A percentile compares a stretch with the other conserved stretches of the same genome.
phyloP scores from a whole-genome alignment of 768 basidiomycete species.

The Boletus tylopilopsis region DNA sequence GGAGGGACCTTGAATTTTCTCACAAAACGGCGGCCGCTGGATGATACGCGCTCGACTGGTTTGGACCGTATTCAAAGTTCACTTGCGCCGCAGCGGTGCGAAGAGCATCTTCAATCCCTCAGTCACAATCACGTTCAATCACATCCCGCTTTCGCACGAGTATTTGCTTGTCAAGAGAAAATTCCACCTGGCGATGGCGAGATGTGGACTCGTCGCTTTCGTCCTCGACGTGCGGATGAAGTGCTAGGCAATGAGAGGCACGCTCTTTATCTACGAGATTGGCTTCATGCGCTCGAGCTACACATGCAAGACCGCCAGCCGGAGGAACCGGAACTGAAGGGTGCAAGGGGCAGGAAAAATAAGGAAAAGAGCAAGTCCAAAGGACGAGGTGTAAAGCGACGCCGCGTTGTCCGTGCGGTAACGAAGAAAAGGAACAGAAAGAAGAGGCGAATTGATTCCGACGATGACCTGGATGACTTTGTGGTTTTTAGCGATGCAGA shows the following conservation, averaged over 20 bases:
- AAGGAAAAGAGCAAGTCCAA: conserved; percentile 25
- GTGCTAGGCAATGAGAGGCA: conserved; percentile 75
- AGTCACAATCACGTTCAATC: conserved; percentile 21
- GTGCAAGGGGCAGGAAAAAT: conserved; percentile 6
- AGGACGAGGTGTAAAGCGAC: conserved; percentile 49
- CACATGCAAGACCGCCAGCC: conserved; percentile 31
- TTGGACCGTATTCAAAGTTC: neutral
- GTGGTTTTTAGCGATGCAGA: conserved; percentile 44
- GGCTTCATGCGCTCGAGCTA: conserved; percentile 70
- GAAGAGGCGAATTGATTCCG: conserved; percentile 48
- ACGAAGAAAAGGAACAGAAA: conserved; percentile 47
- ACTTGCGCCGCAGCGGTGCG: conserved; percentile 14
- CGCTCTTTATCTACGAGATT: conserved; percentile 70
- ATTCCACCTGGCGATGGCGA: conserved; percentile 30
- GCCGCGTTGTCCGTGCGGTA: conserved; percentile 55
- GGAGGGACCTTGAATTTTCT: conserved; percentile 20
- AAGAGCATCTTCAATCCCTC: conserved; percentile 13
- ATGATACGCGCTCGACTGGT: neutral
- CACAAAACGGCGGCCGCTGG: neutral
- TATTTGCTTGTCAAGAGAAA: conserved; percentile 24
- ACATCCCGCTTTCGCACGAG: conserved; percentile 51
- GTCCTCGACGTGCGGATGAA: conserved; percentile 66
- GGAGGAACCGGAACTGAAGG: conserved; percentile 2
- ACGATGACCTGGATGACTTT: conserved; percentile 56
- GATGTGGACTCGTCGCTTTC: conserved; percentile 74